These are phyloP conservation scores for Artomyces pyxidatus DNA, from an alignment of 768 basidiomycete genomes.

Conservation along the genomic window DNA sequence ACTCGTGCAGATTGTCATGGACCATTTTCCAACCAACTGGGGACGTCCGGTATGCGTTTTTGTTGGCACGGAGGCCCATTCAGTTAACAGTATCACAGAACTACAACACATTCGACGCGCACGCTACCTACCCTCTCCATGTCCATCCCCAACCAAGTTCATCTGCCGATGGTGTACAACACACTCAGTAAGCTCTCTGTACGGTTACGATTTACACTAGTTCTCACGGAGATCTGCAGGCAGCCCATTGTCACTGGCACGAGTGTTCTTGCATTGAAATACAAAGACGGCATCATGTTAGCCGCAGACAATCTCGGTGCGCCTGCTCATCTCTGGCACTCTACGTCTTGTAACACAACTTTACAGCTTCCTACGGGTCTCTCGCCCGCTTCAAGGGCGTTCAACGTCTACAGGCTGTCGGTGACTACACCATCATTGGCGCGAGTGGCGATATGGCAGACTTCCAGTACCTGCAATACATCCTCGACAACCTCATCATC, in stretches of 20 bases:
- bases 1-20: slow-evolving; percentile 37
- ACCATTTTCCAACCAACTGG: slow-evolving; percentile 83
- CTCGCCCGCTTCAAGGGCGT: slow-evolving; percentile 95
- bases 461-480: slow-evolving; percentile 83
- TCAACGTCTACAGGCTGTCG: slow-evolving; percentile 79
- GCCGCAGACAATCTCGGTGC: slow-evolving; percentile 95
- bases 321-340: slow-evolving; percentile 20
- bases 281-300: slow-evolving; percentile 96
- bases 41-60: slow-evolving; percentile 28
- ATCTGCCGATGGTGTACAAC: slow-evolving; percentile 62
- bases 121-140: slow-evolving; percentile 70
- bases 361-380: slow-evolving; percentile 88
- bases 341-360: too few relatives aligned
- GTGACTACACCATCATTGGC: slow-evolving; percentile 78
- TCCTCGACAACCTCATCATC: slow-evolving; percentile 70
- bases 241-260: slow-evolving; percentile 96
- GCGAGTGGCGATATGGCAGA: slow-evolving; percentile 97
- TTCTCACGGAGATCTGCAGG: slow-evolving; percentile 28
- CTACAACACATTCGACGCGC: slow-evolving; percentile 67
- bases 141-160: slow-evolving; percentile 42
- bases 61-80: background rate
- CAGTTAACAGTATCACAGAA: slow-evolving; percentile 32
- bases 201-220: too few relatives aligned
- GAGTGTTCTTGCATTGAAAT: slow-evolving; percentile 91
- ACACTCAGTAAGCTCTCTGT: slow-evolving; percentile 65